Base-by-base conservation (phyloP, 164 flowering plant species). In the Akebia trifoliata region DNA sequence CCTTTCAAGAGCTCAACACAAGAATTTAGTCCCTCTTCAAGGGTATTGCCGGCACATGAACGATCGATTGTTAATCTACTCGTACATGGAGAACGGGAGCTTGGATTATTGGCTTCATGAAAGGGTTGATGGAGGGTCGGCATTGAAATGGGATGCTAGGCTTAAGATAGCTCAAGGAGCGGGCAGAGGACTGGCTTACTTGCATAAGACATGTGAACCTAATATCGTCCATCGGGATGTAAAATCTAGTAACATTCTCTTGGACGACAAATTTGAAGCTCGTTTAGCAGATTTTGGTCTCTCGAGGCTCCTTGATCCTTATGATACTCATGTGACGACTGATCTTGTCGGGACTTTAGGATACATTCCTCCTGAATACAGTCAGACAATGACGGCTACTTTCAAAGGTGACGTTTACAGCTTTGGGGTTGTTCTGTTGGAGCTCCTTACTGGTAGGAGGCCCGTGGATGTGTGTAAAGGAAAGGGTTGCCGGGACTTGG, bases 21-120 rank as follows among this genome's bases (percentile, higher is more conserved):
- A 78, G 51, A 85, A 87, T 66, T 90, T 87, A 44, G 96, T 87
- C 34, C 78, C 89, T 66, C 74, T 87, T n/a, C 84, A 81, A 72
- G 96, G 96, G 8, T 87, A 87, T 59, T 87, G 96, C 63, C 61
- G 63, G 14, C 71, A 80, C 37, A 87, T 85, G 1, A 72, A 68
- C 59, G 92, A 83, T 56, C 73, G 89, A 43, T 58, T 87, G 53
- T 50, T 87, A 54, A 85, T 85, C 3, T 87, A 87, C 63, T 85
- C 91, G 1, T 85, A 74, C 76, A 83, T 87, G 95, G 89, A 85
- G 52, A 87, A 85, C 57, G 89, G 95, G 52, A 88, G 92, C 74
- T 74, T 88, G 76, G 96, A 88, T 61, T 85, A 85, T 67, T 88
- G 96, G 92, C 74, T 88, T 54, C 96, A 88, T 50, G 96, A 88